These are phyloP conservation scores for Ustilago xerochloae DNA, from an alignment of 1,284 basidiomycete genomes.

Conservation along the genomic window DNA sequence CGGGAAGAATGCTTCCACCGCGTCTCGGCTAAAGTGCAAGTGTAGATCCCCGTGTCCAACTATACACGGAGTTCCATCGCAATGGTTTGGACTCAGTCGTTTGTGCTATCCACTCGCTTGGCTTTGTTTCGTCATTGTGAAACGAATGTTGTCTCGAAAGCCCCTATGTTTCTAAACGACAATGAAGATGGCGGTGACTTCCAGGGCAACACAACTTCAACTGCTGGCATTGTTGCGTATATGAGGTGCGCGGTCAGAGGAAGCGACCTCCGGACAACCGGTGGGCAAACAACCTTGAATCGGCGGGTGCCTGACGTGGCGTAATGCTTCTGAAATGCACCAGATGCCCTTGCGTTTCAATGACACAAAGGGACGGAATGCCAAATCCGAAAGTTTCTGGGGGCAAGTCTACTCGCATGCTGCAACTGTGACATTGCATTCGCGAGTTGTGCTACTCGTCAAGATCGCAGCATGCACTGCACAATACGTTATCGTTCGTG, in stretches of 20 bases:
- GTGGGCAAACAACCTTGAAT: background rate
- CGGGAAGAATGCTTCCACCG: constrained; percentile 6
- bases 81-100: background rate
- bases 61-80: constrained; percentile 8
- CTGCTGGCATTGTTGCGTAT: background rate
- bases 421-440: no score
- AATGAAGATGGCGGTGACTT: background rate
- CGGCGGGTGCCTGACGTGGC: constrained; percentile 9
- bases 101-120: background rate
- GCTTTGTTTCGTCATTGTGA: background rate
- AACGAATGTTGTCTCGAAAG: no score
- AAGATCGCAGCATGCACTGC: no score
- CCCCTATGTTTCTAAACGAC: no score
- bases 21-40: constrained; percentile 7
- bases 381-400: constrained; percentile 5
- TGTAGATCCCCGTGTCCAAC: background rate
- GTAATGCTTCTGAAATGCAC: no score
- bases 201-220: background rate
- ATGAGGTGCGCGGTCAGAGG: background rate
- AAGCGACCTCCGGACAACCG: no score
- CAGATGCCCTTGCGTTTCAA: no score
- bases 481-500: no score
- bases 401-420: no score
- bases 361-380: background rate
- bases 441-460: no score